Percentiles rank a stretch among this genome's conserved stretches.
phyloP scores from a whole-genome alignment of 2,329 filamentous ascomycete genomes.

The Epichloe uncinata region DNA sequence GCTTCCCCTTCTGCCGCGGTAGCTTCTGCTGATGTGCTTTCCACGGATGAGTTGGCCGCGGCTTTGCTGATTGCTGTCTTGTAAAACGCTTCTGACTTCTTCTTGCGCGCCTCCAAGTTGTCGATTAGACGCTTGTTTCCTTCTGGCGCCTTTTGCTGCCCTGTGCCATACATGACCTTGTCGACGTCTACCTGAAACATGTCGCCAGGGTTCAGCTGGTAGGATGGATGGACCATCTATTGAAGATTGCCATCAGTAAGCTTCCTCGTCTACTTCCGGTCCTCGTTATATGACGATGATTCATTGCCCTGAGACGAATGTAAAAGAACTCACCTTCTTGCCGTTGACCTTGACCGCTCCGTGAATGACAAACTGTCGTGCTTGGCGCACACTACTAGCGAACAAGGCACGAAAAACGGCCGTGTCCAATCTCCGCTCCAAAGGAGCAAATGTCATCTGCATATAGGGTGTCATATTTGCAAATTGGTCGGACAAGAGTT shows the following conservation, averaged over 20 bases:
- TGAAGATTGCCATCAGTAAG: slow-evolving; percentile 2
- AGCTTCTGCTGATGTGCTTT: slow-evolving; percentile 9
- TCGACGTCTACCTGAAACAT: slow-evolving; percentile 95
- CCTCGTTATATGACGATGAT: background rate
- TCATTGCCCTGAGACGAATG: background rate
- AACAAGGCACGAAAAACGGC: slow-evolving; percentile 90
- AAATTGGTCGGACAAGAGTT: slow-evolving; percentile 20
- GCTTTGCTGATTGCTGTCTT: slow-evolving; percentile 9
- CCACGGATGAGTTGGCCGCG: background rate
- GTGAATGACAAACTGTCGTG: slow-evolving; percentile 86
- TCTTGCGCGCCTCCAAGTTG: slow-evolving; percentile 15
- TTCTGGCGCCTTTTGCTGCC: slow-evolving; percentile 46
- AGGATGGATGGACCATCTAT: slow-evolving; percentile 84
- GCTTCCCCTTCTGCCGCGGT: slow-evolving; percentile 8
- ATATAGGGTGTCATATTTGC: slow-evolving; percentile 65
- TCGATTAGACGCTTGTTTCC: slow-evolving; percentile 12
- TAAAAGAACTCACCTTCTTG: slow-evolving; percentile 54
- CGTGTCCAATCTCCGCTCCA: slow-evolving; percentile 80
- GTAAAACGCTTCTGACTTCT: slow-evolving; percentile 14
- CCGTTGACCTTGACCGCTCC: slow-evolving; percentile 93
- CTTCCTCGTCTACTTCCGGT: background rate
- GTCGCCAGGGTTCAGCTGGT: slow-evolving; percentile 90
- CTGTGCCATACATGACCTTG: slow-evolving; percentile 77
- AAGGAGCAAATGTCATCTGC: slow-evolving; percentile 87
- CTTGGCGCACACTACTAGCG: slow-evolving; percentile 84